phyloP scores from a whole-genome alignment of 345 rosid genomes.

The Lepidium didymum region DNA sequence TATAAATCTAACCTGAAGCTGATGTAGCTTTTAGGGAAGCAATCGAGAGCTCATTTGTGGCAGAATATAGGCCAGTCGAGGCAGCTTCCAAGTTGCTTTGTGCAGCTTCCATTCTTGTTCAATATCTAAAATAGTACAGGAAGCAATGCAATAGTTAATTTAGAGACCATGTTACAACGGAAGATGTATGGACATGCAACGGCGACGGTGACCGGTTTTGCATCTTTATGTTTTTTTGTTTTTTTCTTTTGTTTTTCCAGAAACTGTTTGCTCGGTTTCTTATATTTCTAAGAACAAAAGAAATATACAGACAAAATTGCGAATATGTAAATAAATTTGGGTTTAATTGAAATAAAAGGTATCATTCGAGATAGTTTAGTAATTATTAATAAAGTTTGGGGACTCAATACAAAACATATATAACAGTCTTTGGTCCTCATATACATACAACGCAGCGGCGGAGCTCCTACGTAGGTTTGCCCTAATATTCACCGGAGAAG shows the following conservation, averaged over 20 bases:
- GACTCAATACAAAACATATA: neutral
- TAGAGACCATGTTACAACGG: neutral
- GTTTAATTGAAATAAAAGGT: neutral
- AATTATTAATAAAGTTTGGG: neutral
- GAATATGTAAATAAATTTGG: neutral
- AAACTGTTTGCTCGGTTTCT: neutral
- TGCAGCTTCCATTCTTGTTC: slow-evolving; percentile 87
- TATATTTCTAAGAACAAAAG: neutral
- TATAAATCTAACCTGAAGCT: slow-evolving; percentile 60
- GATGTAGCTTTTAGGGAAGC: slow-evolving; percentile 78
- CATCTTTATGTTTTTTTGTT: neutral
- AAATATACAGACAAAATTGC: neutral
- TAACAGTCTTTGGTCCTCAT: neutral
- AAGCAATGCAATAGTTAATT: neutral
- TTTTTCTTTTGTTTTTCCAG: neutral
- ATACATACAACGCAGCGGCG: slow-evolving; percentile 2
- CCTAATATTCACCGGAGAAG: slow-evolving; percentile 22
- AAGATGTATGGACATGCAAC: slow-evolving; percentile 2
- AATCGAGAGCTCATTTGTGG: slow-evolving; percentile 60
- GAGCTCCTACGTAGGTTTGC: neutral
- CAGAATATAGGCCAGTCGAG: slow-evolving; percentile 61
- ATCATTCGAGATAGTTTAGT: no score
- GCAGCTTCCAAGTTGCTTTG: slow-evolving; percentile 82
- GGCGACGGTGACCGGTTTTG: slow-evolving; percentile 19
- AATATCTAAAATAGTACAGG: slow-evolving; percentile 37